Evolutionary conservation across 129 eudicot species (phyloP).

Genomic region (Heracleum sosnowskyi): DNA sequence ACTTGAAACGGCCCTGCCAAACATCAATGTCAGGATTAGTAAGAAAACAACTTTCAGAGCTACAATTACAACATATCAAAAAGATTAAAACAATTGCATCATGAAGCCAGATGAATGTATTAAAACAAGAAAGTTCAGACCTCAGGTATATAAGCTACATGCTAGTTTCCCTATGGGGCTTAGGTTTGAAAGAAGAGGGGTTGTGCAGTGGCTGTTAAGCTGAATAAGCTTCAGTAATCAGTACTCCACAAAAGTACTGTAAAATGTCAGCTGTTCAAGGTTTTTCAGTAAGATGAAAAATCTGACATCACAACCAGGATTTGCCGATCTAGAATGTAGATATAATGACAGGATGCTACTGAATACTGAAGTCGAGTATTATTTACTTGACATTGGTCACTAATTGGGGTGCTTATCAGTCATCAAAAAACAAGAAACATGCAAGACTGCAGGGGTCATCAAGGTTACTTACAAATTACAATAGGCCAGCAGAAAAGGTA

Average conservation of each 20-base stretch:
- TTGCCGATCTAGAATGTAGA: not conserved
- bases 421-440: not conserved
- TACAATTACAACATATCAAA: not conserved
- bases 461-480: constrained; percentile 2
- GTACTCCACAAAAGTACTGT: not conserved
- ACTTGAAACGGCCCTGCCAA: constrained; percentile 66
- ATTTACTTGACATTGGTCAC: not conserved
- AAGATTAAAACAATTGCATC: not conserved
- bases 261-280: not conserved
- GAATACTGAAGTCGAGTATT: not conserved
- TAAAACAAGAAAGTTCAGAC: not conserved
- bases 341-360: not conserved
- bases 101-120: not conserved
- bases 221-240: not conserved
- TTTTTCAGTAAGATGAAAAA: not conserved
- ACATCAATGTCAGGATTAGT: not conserved
- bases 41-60: not conserved
- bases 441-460: not conserved
- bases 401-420: not conserved
- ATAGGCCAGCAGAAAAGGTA: not conserved
- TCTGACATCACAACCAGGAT: not conserved
- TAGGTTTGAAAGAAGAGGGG: not conserved
- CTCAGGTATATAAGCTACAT: not conserved
- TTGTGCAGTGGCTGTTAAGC: not conserved
- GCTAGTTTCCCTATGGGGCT: not conserved